phyloP scores from a whole-genome alignment of 1,139 yeast genomes.

The Suhomyces atakaporum region DNA sequence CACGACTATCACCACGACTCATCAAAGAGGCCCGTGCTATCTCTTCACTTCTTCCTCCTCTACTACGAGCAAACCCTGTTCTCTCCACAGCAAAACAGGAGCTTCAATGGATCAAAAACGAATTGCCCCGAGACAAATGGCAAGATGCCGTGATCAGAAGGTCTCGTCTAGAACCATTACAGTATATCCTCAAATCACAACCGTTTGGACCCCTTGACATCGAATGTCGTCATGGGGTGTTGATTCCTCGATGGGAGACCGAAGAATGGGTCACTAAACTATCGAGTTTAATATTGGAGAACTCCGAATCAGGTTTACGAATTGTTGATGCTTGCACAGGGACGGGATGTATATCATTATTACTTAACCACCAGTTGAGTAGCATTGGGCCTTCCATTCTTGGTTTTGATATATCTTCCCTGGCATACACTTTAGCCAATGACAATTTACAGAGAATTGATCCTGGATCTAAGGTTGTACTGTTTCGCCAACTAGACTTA shows the following conservation, averaged over 20 bases:
- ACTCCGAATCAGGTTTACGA: conserved; percentile 9
- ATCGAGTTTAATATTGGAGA: background rate
- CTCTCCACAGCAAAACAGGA: conserved; percentile 39
- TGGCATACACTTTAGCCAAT: conserved; percentile 53
- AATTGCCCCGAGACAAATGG: conserved; percentile 42
- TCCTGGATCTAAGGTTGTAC: conserved; percentile 14
- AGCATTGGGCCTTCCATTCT: conserved; percentile 23
- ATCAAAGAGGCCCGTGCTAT: conserved; percentile 29
- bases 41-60: conserved; percentile 34
- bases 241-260: conserved; percentile 94
- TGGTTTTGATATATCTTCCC: conserved; percentile 63
- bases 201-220: conserved; percentile 79
- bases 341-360: conserved; percentile 80
- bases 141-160: conserved; percentile 39
- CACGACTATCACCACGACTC: conserved; percentile 33
- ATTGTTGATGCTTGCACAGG: conserved; percentile 70
- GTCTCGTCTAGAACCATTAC: conserved; percentile 62
- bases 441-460: conserved; percentile 38
- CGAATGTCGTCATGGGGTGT: conserved; percentile 60
- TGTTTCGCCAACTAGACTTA: conserved; percentile 16
- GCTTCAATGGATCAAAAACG: conserved; percentile 43
- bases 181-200: conserved; percentile 80
- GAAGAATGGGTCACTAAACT: conserved; percentile 79
- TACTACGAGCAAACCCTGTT: conserved; percentile 32
- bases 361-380: conserved; percentile 39